Percentiles rank a stretch among this genome's conserved stretches.
Evolutionary conservation across 2,329 filamentous ascomycete species (phyloP).

Genomic region (Didymella lethalis): DNA sequence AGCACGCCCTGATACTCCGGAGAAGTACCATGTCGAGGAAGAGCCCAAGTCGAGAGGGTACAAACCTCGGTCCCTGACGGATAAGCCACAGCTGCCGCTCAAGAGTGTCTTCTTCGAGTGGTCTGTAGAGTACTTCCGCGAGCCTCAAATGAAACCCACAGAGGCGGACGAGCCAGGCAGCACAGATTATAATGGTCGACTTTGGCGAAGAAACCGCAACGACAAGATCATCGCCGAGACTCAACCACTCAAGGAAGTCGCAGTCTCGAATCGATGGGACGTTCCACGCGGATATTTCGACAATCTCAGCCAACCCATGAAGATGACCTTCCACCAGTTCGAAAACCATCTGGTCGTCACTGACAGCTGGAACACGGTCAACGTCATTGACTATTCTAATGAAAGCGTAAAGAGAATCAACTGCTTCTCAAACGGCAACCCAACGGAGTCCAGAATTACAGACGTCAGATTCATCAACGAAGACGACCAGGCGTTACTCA

Average conservation of each 20-base stretch:
- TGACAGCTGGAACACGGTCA: slow-evolving; percentile 89
- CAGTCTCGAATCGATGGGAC: slow-evolving; percentile 87
- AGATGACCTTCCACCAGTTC: slow-evolving; percentile 97
- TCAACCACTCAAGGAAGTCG: slow-evolving; percentile 89
- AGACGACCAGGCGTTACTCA: slow-evolving; percentile 91
- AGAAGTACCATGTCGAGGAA: slow-evolving; percentile 73
- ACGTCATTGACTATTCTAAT: slow-evolving; percentile 77
- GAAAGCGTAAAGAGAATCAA: slow-evolving; percentile 71
- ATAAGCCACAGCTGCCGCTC: slow-evolving; percentile 73
- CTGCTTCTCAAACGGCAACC: slow-evolving; percentile 94
- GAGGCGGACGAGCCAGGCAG: slow-evolving; percentile 97
- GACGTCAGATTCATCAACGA: slow-evolving; percentile 98
- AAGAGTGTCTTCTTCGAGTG: slow-evolving; percentile 88
- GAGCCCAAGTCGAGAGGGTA: slow-evolving; percentile 83
- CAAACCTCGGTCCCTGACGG: slow-evolving; percentile 65
- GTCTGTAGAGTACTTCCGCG: slow-evolving; percentile 96
- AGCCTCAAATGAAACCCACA: slow-evolving; percentile 96
- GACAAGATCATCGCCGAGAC: slow-evolving; percentile 91
- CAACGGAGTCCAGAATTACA: slow-evolving; percentile 87
- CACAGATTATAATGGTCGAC: slow-evolving; percentile 91
- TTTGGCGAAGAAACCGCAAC: slow-evolving; percentile 93
- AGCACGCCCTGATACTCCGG: slow-evolving; percentile 69
- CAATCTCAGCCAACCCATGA: slow-evolving; percentile 86
- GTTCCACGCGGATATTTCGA: slow-evolving; percentile 83
- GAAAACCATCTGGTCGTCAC: slow-evolving; percentile 94